A percentile compares a stretch with the other conserved stretches of the same genome.
Evolutionary conservation across 495 filamentous ascomycete species (phyloP).

Genomic region (Lepidopterella palustris): DNA sequence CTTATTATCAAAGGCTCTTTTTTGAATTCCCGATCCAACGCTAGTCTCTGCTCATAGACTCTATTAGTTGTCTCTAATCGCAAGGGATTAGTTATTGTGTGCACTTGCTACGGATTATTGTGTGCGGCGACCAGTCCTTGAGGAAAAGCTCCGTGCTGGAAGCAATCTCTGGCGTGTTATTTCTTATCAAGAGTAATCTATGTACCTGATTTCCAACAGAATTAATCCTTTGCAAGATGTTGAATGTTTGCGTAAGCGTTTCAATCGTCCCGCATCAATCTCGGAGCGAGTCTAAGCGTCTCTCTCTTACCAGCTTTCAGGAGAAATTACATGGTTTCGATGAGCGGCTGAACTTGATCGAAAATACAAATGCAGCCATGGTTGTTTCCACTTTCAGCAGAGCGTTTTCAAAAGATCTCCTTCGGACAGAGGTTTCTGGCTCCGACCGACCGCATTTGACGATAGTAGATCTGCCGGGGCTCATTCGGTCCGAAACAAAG

Average conservation of each 20-base stretch:
- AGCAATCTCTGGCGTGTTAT: constrained; percentile 4
- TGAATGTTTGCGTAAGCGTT: neutral
- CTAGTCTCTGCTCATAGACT: no score
- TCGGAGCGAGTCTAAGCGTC: neutral
- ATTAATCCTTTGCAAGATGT: neutral
- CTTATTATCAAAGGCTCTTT: no score
- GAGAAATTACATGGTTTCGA: constrained; percentile 6
- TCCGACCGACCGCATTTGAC: constrained; percentile 5
- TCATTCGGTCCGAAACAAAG: constrained; percentile 1
- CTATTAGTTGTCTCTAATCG: constrained; percentile 9
- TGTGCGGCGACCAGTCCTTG: constrained; percentile 11
- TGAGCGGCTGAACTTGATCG: constrained; percentile 8
- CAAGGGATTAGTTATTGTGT: constrained; percentile 18
- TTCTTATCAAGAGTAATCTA: constrained; percentile 1
- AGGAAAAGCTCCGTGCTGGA: constrained; percentile 11
- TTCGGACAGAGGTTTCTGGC: constrained; percentile 4
- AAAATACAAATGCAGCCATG: neutral
- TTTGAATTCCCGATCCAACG: no score
- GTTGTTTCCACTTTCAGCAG: neutral
- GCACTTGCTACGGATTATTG: constrained; percentile 11
- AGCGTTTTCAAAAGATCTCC: constrained; percentile 6
- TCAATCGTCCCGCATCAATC: constrained; percentile 1
- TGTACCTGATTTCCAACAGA: constrained; percentile 11
- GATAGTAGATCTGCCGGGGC: constrained; percentile 6
- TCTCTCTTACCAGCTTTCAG: constrained; percentile 6